Conservation (phyloP, 1,284 basidiomycete species). For the Ceratobasidium sp. region DNA sequence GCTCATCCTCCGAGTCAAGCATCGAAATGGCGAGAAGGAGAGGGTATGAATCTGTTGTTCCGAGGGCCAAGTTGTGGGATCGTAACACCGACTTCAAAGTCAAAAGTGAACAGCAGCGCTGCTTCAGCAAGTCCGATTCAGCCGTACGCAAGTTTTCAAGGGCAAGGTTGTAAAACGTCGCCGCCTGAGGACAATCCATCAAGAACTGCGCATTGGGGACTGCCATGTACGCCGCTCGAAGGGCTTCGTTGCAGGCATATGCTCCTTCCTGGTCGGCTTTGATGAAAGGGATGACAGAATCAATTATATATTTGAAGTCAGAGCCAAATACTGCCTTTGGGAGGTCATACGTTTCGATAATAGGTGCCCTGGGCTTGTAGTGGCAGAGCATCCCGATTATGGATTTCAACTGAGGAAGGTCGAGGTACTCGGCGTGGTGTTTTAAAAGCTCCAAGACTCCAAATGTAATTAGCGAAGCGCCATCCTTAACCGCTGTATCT, state of each 20-base stretch:
- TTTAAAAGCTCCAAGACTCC: conserved; percentile 4
- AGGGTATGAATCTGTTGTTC: background rate
- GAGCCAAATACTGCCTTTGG: background rate
- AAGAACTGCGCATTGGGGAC: background rate
- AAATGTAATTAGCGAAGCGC: background rate
- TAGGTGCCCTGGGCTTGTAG: background rate
- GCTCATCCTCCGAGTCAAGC: background rate
- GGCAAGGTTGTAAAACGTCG: background rate
- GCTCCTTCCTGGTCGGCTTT: background rate
- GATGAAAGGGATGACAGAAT: background rate
- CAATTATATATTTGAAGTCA: background rate
- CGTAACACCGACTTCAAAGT: background rate
- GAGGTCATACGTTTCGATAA: background rate
- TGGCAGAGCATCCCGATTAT: background rate
- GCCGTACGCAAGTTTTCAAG: background rate
- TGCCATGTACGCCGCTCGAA: background rate
- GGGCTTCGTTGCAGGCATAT: background rate
- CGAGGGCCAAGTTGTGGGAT: background rate
- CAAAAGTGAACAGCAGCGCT: background rate
- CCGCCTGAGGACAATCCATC: background rate
- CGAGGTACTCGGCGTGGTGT: background rate
- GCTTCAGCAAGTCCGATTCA: background rate
- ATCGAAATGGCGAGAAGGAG: background rate
- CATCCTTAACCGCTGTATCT: background rate
- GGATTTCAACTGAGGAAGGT: background rate